phyloP scores from a whole-genome alignment of 768 basidiomycete species.

The Crepidotus variabilis region DNA sequence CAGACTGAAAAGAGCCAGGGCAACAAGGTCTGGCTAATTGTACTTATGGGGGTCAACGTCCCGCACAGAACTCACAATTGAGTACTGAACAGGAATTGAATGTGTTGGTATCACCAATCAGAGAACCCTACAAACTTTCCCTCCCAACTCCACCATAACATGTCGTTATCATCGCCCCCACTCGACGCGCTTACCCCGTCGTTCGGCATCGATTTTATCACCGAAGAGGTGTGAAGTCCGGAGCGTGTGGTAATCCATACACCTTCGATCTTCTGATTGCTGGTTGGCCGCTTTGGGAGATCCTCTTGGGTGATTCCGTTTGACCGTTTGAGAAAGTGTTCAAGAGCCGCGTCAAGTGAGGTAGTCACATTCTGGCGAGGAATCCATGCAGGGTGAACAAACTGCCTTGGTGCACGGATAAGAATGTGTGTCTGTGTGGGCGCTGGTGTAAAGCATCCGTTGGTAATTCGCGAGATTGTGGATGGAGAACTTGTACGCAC shows the following conservation, averaged over 20 bases:
- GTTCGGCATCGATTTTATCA: not conserved
- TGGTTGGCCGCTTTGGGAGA: conserved; percentile 7
- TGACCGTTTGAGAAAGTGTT: conserved; percentile 36
- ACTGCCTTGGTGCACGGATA: conserved; percentile 43
- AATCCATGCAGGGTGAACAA: conserved; percentile 42
- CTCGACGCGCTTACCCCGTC: not conserved
- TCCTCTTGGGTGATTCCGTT: not conserved
- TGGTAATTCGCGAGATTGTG: not conserved
- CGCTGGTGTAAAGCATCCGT: conserved; percentile 20
- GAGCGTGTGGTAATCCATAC: conserved; percentile 40
- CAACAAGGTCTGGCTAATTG: no score
- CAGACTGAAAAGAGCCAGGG: no score
- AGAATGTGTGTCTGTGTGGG: conserved; percentile 45
- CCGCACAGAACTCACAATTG: no score
- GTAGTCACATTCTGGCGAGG: conserved; percentile 39
- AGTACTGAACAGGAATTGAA: no score
- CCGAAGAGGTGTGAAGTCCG: conserved; percentile 13
- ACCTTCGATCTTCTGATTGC: conserved; percentile 36
- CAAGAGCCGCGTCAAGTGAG: conserved; percentile 34
- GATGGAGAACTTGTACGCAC: conserved; percentile 14
- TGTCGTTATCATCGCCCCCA: conserved; percentile 29
- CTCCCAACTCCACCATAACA: conserved; percentile 67
- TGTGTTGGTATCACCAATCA: conserved; percentile 35
- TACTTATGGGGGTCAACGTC: no score
- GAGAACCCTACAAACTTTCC: conserved; percentile 49